These are phyloP conservation scores for Aspergillus sp. DNA, from an alignment of 2,329 filamentous ascomycete genomes.

Conservation along the genomic window DNA sequence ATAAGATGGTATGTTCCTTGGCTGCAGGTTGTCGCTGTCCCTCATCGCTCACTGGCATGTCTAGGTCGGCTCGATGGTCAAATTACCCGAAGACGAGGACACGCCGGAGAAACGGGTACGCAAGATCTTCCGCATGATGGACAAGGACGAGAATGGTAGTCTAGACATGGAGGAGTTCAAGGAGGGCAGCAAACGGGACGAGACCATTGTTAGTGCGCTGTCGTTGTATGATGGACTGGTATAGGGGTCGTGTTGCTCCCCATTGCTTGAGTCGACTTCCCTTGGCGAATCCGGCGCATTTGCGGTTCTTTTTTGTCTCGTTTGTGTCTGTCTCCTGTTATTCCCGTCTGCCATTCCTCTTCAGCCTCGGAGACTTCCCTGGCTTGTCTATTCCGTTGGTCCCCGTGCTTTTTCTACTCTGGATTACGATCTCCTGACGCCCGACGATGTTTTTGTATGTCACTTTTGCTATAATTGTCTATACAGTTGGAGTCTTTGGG, in stretches of 20 bases:
- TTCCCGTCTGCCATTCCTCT: neutral
- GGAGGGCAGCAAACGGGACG: slow-evolving; percentile 96
- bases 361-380: no score
- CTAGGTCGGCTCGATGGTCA: slow-evolving; percentile 97
- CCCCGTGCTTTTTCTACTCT: no score
- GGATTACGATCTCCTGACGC: no score
- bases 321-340: neutral
- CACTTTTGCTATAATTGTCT: no score
- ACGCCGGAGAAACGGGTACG: slow-evolving; percentile 95
- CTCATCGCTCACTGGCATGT: neutral
- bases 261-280: neutral
- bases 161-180: slow-evolving; percentile 98
- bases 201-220: slow-evolving; percentile 95
- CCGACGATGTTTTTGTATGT: no score
- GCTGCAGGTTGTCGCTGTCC: neutral
- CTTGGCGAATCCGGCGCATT: slow-evolving; percentile 4
- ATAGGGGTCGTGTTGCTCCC: slow-evolving; percentile 34
- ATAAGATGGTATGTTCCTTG: slow-evolving; percentile 74
- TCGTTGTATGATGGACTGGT: slow-evolving; percentile 95
- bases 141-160: slow-evolving; percentile 98
- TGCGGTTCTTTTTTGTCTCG: neutral
- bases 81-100: slow-evolving; percentile 95
- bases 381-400: no score
- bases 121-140: slow-evolving; percentile 99
- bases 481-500: no score